Conservation (phyloP, 352 stramenopile species). For the Elongisporangium anandrum region DNA sequence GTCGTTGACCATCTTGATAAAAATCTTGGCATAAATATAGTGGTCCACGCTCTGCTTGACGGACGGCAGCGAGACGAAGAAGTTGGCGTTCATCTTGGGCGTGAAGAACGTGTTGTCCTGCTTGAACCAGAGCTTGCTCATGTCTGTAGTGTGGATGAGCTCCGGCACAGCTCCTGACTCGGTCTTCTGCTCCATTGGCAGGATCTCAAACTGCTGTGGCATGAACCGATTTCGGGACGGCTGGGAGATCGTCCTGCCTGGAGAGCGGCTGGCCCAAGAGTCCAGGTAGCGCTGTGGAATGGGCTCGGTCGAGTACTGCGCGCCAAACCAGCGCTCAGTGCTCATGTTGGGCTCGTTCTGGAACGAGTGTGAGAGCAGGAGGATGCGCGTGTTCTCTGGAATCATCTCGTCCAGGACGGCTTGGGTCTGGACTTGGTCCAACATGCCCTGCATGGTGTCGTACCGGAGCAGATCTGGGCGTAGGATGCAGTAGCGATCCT, state of each 20-base stretch:
- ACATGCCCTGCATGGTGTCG: constrained; percentile 44
- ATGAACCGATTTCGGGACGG: constrained; percentile 61
- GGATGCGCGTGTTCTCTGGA: constrained; percentile 46
- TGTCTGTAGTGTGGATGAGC: constrained; percentile 23
- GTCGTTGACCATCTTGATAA: constrained; percentile 59
- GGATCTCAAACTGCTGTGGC: constrained; percentile 47
- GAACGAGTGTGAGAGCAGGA: constrained; percentile 55
- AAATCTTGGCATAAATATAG: constrained; percentile 61
- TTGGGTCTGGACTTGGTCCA: constrained; percentile 20
- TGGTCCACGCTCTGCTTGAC: constrained; percentile 34
- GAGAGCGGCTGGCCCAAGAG: constrained; percentile 14
- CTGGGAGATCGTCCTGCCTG: constrained; percentile 9
- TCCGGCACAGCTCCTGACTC: constrained; percentile 19
- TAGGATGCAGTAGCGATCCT: constrained; percentile 30
- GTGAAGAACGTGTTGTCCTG: constrained; percentile 54
- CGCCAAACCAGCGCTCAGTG: constrained; percentile 57
- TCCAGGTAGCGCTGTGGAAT: constrained; percentile 25
- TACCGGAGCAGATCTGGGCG: constrained; percentile 52
- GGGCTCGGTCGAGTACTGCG: constrained; percentile 34
- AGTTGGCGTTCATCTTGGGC: constrained; percentile 66
- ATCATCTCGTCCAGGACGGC: constrained; percentile 39
- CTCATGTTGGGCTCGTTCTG: constrained; percentile 4
- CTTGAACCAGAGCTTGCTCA: constrained; percentile 77
- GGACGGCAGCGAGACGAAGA: constrained; percentile 51
- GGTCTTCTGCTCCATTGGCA: constrained; percentile 11